Evolutionary conservation across 2,329 filamentous ascomycete genomes (phyloP).

Genomic region (Talaromyces verruculosus): DNA sequence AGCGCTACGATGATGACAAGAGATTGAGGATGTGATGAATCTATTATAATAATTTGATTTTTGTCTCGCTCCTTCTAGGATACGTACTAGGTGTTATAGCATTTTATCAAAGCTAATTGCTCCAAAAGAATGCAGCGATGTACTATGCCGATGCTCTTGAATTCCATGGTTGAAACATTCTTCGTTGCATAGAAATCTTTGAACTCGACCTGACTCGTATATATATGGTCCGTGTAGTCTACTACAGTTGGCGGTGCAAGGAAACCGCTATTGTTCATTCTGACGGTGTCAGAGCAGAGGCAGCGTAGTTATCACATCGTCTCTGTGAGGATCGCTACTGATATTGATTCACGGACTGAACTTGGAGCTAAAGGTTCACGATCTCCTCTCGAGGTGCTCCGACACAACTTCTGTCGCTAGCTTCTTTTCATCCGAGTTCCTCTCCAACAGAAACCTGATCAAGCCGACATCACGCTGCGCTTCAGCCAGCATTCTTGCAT

Average conservation of each 20-base stretch:
- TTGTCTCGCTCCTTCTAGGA: background rate
- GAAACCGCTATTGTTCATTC: too few species aligned
- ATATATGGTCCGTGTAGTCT: too few species aligned
- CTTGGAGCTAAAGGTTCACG: background rate
- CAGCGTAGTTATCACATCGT: background rate
- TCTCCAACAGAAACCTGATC: background rate
- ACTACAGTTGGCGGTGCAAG: too few species aligned
- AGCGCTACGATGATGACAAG: background rate
- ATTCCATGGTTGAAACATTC: too few species aligned
- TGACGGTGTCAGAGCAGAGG: background rate
- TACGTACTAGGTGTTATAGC: background rate
- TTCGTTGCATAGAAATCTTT: too few species aligned
- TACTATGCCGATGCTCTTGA: too few species aligned
- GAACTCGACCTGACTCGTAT: too few species aligned
- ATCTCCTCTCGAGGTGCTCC: background rate
- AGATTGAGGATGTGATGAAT: background rate
- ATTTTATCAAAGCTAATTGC: too few species aligned
- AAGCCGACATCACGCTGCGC: slow-evolving; percentile 7
- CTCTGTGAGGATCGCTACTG: background rate
- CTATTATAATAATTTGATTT: background rate
- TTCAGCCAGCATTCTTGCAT: slow-evolving; percentile 10
- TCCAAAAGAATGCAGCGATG: too few species aligned
- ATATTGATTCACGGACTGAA: background rate
- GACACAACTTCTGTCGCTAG: background rate
- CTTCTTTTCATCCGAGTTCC: slow-evolving; percentile 1